Percentiles rank a stretch among this genome's conserved stretches.
These are phyloP conservation scores for Epichloe brachyelytri DNA, from an alignment of 2,329 filamentous ascomycete genomes.

Conservation along the genomic window DNA sequence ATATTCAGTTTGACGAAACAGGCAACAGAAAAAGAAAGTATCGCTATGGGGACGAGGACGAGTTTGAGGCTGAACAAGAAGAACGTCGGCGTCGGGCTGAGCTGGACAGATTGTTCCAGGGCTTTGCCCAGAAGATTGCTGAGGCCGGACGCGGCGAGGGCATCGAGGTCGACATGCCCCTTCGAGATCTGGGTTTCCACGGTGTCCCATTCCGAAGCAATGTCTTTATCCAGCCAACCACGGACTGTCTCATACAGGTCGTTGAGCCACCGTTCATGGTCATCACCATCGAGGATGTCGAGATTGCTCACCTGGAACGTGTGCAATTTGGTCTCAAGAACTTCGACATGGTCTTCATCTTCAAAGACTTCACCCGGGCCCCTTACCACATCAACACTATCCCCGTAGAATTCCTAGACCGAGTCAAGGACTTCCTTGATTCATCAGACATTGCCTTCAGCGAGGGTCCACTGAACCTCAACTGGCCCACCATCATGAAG, in stretches of 20 bases:
- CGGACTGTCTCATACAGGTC: conserved; percentile 91
- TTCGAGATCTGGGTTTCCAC: conserved; percentile 91
- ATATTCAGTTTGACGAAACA: conserved; percentile 97
- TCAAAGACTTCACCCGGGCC: conserved; percentile 88
- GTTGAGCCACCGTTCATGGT: conserved; percentile 97
- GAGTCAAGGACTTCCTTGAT: conserved; percentile 96
- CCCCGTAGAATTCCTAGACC: conserved; percentile 84
- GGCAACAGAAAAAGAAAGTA: conserved; percentile 97
- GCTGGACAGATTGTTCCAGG: conserved; percentile 90
- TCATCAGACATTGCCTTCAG: conserved; percentile 88
- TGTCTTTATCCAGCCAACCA: conserved; percentile 89
- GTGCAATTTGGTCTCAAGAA: conserved; percentile 97
- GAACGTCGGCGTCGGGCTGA: conserved; percentile 83
- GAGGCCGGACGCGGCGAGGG: conserved; percentile 75
- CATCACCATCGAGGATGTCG: conserved; percentile 87
- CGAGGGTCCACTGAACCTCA: conserved; percentile 91
- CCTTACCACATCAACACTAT: conserved; percentile 97
- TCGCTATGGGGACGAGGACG: conserved; percentile 93
- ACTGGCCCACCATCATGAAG: conserved; percentile 99
- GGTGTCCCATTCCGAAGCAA: conserved; percentile 94
- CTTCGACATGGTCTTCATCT: conserved; percentile 96
- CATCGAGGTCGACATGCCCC: conserved; percentile 89
- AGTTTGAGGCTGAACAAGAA: conserved; percentile 97
- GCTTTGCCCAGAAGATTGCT: conserved; percentile 93
- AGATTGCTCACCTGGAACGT: conserved; percentile 90